Evolutionary conservation across 306 rosid genomes (phyloP).

Genomic region (Citrullus mucosospermus): DNA sequence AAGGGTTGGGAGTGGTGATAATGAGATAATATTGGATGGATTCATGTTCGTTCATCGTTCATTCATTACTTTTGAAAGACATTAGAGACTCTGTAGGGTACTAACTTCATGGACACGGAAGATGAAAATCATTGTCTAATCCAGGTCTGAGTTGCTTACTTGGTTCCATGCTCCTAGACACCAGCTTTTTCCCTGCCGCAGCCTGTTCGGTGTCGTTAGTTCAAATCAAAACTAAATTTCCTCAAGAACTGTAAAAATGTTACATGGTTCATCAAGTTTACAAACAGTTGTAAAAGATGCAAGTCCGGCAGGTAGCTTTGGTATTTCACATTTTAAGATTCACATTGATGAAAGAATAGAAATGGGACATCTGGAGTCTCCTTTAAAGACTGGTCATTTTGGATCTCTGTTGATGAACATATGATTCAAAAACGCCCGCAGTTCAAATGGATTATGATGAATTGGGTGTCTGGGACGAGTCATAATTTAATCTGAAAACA

Average conservation of each 20-base stretch:
- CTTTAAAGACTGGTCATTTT: not conserved
- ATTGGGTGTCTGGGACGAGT: not conserved
- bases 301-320: too few species aligned
- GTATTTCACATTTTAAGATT: too few species aligned
- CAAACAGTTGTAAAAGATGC: not conserved
- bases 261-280: conserved; percentile 10
- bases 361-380: too few species aligned
- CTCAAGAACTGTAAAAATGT: not conserved
- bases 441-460: not conserved
- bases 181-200: conserved; percentile 19
- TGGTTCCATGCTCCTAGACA: conserved; percentile 21
- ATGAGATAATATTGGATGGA: not conserved
- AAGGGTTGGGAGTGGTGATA: not conserved
- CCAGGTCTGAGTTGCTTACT: conserved; percentile 17
- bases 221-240: not conserved
- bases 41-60: not conserved
- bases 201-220: conserved; percentile 49
- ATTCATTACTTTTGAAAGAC: not conserved
- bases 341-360: too few species aligned
- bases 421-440: not conserved
- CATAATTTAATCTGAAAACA: not conserved
- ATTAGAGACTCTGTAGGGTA: not conserved
- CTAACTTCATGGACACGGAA: not conserved
- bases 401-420: not conserved
- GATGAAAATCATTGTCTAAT: conserved; percentile 14